These are phyloP conservation scores for Neopestalotiopsis rosae DNA, from an alignment of 2,329 filamentous ascomycete genomes.

Conservation along the genomic window DNA sequence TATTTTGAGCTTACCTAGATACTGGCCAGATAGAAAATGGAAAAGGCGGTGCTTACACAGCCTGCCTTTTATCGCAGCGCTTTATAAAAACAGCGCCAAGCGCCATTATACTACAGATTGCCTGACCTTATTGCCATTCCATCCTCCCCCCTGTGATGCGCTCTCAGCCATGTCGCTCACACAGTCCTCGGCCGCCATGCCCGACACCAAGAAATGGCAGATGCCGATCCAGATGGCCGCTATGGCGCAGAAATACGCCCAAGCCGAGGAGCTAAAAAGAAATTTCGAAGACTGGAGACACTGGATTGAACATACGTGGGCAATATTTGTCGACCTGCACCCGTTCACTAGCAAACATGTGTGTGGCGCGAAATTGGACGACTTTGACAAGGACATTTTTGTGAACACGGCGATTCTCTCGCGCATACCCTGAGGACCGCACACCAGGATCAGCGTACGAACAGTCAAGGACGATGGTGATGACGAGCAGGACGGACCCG, in stretches of 20 bases:
- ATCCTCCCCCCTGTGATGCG: neutral
- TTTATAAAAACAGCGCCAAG: too few species aligned
- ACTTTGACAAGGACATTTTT: slow-evolving; percentile 7
- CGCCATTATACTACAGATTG: too few species aligned
- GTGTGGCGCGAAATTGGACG: neutral
- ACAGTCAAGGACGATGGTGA: too few species aligned
- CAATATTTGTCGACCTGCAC: neutral
- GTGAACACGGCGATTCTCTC: neutral
- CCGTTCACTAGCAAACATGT: neutral
- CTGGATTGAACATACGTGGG: neutral
- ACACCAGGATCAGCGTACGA: neutral
- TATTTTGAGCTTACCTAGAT: too few species aligned
- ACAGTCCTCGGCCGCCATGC: neutral
- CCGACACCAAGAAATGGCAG: neutral
- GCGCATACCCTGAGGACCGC: neutral
- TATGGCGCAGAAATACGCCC: neutral
- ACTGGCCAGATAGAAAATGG: too few species aligned
- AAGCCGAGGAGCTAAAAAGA: neutral
- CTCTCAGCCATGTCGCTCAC: neutral
- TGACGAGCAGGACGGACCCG: too few species aligned
- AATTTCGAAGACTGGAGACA: neutral
- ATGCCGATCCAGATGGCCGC: neutral
- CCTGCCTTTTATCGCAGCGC: too few species aligned
- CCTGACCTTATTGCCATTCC: neutral
- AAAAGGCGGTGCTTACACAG: too few species aligned